Evolutionary conservation across 2,329 filamentous ascomycete genomes (phyloP).

Genomic region (Fusarium neocosmosporiellum): DNA sequence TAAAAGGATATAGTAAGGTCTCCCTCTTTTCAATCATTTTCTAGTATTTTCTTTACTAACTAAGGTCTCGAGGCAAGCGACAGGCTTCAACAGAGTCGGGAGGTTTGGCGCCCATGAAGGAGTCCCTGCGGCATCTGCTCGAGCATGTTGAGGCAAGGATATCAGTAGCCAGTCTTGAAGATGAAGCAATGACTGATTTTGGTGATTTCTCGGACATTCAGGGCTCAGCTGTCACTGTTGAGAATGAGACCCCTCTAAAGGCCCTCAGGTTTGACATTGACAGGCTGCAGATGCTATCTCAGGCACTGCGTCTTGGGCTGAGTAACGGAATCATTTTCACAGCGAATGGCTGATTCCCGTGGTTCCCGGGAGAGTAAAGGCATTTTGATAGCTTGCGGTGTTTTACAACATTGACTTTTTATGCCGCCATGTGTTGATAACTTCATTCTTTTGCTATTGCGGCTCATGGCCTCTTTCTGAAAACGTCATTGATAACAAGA

Average conservation of each 20-base stretch:
- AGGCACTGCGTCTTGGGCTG: background rate
- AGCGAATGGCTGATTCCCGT: background rate
- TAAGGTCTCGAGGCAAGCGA: background rate
- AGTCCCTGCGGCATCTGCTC: background rate
- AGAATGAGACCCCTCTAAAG: background rate
- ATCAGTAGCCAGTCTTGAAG: background rate
- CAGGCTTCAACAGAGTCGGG: background rate
- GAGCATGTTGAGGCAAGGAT: background rate
- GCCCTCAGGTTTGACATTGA: slow-evolving; percentile 12
- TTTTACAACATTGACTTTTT: background rate
- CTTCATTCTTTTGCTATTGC: background rate
- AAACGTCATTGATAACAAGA: background rate
- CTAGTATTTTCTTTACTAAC: background rate
- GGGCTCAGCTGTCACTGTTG: background rate
- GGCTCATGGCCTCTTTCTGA: background rate
- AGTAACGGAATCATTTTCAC: background rate
- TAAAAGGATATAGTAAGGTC: slow-evolving; percentile 1
- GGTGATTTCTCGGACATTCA: slow-evolving; percentile 3
- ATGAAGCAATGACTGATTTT: slow-evolving; percentile 13
- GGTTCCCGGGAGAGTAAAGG: too few relatives aligned
- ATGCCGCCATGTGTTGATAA: background rate
- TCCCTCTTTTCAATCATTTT: background rate
- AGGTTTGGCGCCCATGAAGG: background rate
- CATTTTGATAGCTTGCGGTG: background rate
- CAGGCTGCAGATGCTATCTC: slow-evolving; percentile 11